phyloP scores from a whole-genome alignment of 2,329 filamentous ascomycete species.

The Xylariaceae sp. region DNA sequence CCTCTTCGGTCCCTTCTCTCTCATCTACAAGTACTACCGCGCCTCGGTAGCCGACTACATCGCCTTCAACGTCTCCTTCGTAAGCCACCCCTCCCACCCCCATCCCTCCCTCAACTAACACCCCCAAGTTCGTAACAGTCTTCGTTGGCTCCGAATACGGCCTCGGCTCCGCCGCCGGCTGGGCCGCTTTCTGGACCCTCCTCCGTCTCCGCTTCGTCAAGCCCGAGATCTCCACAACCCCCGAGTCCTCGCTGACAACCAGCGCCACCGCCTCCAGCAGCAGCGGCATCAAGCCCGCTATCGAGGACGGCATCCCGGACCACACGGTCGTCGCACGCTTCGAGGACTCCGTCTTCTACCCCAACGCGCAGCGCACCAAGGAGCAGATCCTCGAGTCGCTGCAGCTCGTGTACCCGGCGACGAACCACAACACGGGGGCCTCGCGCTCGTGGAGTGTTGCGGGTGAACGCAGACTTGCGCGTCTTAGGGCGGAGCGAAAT shows the following conservation, averaged over 20 bases:
- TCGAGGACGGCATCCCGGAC: conserved; percentile 31
- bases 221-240: conserved; percentile 8
- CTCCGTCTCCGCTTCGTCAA: conserved; percentile 51
- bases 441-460: conserved; percentile 32
- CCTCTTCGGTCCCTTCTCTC: conserved; percentile 51
- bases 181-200: conserved; percentile 58
- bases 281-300: not conserved
- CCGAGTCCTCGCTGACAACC: not conserved
- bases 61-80: conserved; percentile 55
- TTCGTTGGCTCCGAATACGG: conserved; percentile 57
- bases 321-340: conserved; percentile 54
- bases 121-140: conserved; percentile 49
- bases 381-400: conserved; percentile 27
- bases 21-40: conserved; percentile 60
- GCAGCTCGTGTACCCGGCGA: conserved; percentile 30
- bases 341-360: conserved; percentile 55
- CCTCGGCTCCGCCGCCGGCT: conserved; percentile 54
- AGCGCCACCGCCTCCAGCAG: conserved; percentile 1
- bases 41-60: conserved; percentile 61
- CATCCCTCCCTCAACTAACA: not conserved
- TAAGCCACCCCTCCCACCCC: conserved; percentile 3
- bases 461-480: conserved; percentile 25
- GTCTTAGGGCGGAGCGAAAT: conserved; percentile 24
- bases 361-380: conserved; percentile 48
- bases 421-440: conserved; percentile 19